Conservation (phyloP, 2,329 filamentous ascomycete genomes). For the Cladosporium sp. region DNA sequence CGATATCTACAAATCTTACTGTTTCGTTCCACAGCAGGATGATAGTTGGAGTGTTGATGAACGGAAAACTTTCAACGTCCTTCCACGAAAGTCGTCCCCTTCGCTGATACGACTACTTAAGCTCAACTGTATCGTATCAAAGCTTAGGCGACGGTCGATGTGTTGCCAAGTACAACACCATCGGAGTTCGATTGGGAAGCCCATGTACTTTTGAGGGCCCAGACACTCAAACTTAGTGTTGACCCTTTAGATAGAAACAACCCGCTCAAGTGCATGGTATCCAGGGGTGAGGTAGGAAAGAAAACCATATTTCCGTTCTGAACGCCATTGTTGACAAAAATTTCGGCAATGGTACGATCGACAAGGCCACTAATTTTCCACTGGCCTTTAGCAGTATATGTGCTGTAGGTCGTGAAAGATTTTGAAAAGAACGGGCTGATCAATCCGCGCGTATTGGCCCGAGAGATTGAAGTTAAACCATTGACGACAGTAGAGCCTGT, state of each 20-base stretch:
- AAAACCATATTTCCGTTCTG: slow-evolving; percentile 53
- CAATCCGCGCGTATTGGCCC: slow-evolving; percentile 51
- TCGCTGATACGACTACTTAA: too few species aligned
- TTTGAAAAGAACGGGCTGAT: slow-evolving; percentile 57
- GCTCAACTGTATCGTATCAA: too few species aligned
- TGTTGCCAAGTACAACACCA: slow-evolving; percentile 35
- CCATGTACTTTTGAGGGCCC: slow-evolving; percentile 40
- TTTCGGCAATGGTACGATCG: slow-evolving; percentile 56
- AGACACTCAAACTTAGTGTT: slow-evolving; percentile 40
- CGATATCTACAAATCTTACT: too few species aligned
- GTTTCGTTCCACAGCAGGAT: too few species aligned
- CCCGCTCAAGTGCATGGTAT: slow-evolving; percentile 37
- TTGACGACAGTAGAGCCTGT: slow-evolving; percentile 52
- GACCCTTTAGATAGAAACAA: slow-evolving; percentile 39
- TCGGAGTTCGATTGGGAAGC: slow-evolving; percentile 28
- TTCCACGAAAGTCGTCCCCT: too few species aligned
- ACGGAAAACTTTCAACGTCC: too few species aligned
- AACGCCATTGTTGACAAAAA: slow-evolving; percentile 55
- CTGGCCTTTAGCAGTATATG: slow-evolving; percentile 28
- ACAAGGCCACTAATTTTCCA: slow-evolving; percentile 52
- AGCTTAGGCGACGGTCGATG: too few species aligned
- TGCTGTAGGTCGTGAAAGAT: slow-evolving; percentile 45
- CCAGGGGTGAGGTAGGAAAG: slow-evolving; percentile 49
- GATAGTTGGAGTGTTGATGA: too few species aligned
- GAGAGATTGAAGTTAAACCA: slow-evolving; percentile 53